Conservation (phyloP, 1,284 basidiomycete species). For the Rhodotorula sp. region DNA sequence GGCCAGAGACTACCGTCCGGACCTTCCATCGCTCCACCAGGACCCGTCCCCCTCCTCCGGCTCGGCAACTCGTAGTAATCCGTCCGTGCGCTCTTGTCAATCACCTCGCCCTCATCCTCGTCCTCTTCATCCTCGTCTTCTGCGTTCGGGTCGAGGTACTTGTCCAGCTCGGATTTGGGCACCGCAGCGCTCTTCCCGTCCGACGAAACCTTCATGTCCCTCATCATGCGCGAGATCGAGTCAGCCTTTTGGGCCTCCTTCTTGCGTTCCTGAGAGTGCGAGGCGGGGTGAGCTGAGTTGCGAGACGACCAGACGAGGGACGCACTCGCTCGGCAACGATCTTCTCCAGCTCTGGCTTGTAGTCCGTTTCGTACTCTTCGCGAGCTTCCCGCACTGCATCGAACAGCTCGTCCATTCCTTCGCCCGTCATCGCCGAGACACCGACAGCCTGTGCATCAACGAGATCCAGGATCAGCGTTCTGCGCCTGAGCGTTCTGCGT, state of each 20-base stretch:
- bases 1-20: constrained; percentile 39
- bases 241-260: constrained; percentile 56
- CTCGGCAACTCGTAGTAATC: constrained; percentile 37
- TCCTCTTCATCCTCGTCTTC: constrained; percentile 60
- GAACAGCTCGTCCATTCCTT: constrained; percentile 87
- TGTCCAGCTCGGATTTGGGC: constrained; percentile 57
- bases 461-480: not conserved
- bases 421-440: constrained; percentile 92
- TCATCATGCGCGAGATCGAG: constrained; percentile 77
- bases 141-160: constrained; percentile 51
- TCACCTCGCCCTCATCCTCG: constrained; percentile 53
- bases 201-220: constrained; percentile 67
- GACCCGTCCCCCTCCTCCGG: constrained; percentile 15
- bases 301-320: not conserved
- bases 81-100: constrained; percentile 45
- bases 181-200: constrained; percentile 56
- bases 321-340: constrained; percentile 55
- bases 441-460: constrained; percentile 70
- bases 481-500: not conserved
- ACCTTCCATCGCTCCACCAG: constrained; percentile 2
- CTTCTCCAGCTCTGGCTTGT: constrained; percentile 82
- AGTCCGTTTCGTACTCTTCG: constrained; percentile 83
- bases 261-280: constrained; percentile 56
- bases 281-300: not conserved
- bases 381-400: constrained; percentile 83